Percentiles rank a stretch among this genome's conserved stretches.
These are phyloP conservation scores for Syncephalastrum contaminatum DNA, from an alignment of 371 early-diverging fungal species.

Conservation along the genomic window DNA sequence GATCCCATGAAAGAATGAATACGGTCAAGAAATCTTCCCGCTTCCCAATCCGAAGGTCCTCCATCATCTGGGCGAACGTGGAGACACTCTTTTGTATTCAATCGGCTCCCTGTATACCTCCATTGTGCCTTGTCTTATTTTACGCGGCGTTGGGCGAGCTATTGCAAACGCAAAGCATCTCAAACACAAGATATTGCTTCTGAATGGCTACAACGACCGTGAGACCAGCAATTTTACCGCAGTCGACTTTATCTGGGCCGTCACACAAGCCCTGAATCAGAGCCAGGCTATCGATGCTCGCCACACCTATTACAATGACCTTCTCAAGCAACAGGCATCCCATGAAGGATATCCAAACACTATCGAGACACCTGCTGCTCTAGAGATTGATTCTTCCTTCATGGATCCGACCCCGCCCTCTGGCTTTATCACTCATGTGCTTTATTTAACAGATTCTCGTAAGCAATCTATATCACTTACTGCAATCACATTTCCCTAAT, in stretches of 20 bases:
- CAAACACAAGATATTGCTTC: conserved; percentile 56
- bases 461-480: not conserved
- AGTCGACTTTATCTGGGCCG: conserved; percentile 60
- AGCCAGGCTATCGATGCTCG: conserved; percentile 28
- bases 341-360: conserved; percentile 6
- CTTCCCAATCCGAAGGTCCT: conserved; percentile 54
- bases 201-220: conserved; percentile 64
- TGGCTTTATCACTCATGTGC: conserved; percentile 61
- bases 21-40: conserved; percentile 61
- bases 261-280: conserved; percentile 60
- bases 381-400: not conserved
- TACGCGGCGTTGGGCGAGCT: conserved; percentile 54
- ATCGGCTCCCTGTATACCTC: conserved; percentile 66
- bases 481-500: conserved; percentile 10
- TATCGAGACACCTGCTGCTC: conserved; percentile 2
- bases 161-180: conserved; percentile 48
- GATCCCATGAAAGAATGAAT: conserved; percentile 53
- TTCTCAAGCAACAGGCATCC: conserved; percentile 1
- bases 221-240: conserved; percentile 64
- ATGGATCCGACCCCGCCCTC: conserved; percentile 38
- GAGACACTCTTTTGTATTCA: conserved; percentile 56
- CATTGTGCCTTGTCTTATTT: conserved; percentile 60
- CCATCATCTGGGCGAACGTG: conserved; percentile 30
- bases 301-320: conserved; percentile 18
- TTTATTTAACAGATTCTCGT: conserved; percentile 37